A percentile compares a stretch with the other conserved stretches of the same genome.
Evolutionary conservation across 169 alveolate species (phyloP).

Genomic region (Haemoproteus tartakovskyi): DNA sequence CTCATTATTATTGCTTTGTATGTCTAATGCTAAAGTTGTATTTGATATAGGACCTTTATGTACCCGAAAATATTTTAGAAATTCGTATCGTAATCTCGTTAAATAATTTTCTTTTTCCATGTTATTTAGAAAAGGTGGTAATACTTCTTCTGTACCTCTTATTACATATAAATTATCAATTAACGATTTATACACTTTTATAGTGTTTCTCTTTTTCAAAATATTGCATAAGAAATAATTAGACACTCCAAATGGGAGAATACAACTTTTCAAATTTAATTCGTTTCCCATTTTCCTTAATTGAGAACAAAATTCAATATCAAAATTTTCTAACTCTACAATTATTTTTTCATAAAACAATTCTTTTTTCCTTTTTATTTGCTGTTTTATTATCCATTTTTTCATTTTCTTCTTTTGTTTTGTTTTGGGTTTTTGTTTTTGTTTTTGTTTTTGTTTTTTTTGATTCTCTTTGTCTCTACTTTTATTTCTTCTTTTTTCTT

Average conservation of each 20-base stretch:
- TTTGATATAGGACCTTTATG: conserved; percentile 48
- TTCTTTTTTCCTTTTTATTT: conserved; percentile 21
- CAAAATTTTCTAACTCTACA: conserved; percentile 57
- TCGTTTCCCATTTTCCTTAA: conserved; percentile 55
- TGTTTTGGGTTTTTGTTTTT: too few relatives aligned
- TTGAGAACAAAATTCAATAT: conserved; percentile 47
- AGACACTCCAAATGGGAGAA: conserved; percentile 74
- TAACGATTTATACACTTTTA: conserved; percentile 60
- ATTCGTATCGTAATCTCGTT: conserved; percentile 51
- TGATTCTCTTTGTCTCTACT: neutral
- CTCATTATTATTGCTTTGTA: conserved; percentile 47
- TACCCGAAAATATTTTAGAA: conserved; percentile 62
- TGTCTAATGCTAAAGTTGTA: conserved; percentile 57
- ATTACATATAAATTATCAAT: conserved; percentile 66
- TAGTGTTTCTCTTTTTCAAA: conserved; percentile 54
- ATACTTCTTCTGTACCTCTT: conserved; percentile 73
- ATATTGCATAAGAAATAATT: conserved; percentile 38
- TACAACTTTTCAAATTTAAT: conserved; percentile 66
- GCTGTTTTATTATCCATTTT: too few relatives aligned
- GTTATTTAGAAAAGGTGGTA: conserved; percentile 70
- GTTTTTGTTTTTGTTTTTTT: neutral
- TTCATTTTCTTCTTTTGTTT: too few relatives aligned
- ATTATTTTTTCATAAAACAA: conserved; percentile 60
- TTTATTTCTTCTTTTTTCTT: neutral
- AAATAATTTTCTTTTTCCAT: neutral